Percentiles rank a stretch among this genome's conserved stretches.
Evolutionary conservation across 2,329 filamentous ascomycete species (phyloP).

Genomic region (Aspergillus oerlinghausenensis): DNA sequence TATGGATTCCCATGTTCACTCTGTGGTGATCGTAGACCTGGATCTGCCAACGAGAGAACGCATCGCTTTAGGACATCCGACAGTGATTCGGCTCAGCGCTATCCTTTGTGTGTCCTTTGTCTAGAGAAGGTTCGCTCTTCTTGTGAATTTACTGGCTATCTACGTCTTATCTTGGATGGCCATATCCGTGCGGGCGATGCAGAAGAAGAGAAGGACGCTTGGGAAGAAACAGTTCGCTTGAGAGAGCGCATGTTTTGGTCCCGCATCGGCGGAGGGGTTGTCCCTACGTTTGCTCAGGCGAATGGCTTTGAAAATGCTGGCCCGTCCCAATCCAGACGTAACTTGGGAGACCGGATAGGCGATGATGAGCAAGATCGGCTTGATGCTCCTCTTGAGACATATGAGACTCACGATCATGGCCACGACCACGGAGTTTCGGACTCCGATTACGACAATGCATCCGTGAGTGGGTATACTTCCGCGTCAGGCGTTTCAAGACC

Average conservation of each 20-base stretch:
- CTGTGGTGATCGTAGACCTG: conserved; percentile 77
- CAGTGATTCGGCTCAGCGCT: conserved; percentile 77
- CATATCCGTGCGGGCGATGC: conserved; percentile 81
- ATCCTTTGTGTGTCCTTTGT: conserved; percentile 87
- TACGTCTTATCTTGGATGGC: conserved; percentile 87
- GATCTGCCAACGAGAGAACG: conserved; percentile 66
- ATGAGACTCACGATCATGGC: conserved; percentile 4
- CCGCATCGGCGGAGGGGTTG: conserved; percentile 82
- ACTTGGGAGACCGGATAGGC: background rate
- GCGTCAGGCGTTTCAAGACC: background rate
- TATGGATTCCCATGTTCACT: conserved; percentile 69
- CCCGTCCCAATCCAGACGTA: conserved; percentile 1
- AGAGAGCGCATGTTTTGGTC: conserved; percentile 98
- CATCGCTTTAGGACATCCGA: conserved; percentile 89
- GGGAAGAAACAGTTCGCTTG: conserved; percentile 88
- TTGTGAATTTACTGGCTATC: conserved; percentile 87
- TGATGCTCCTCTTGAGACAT: conserved; percentile 2
- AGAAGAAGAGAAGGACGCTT: conserved; percentile 79
- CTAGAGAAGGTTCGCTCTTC: conserved; percentile 76
- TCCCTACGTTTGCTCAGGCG: conserved; percentile 55
- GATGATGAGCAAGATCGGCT: background rate
- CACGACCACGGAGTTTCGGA: conserved; percentile 1
- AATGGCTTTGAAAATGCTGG: conserved; percentile 18
- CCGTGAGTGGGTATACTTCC: background rate
- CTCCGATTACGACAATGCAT: background rate